Evolutionary conservation across 108 stramenopile genomes (phyloP).

Genomic region (Cyclostephanos invisitatus): DNA sequence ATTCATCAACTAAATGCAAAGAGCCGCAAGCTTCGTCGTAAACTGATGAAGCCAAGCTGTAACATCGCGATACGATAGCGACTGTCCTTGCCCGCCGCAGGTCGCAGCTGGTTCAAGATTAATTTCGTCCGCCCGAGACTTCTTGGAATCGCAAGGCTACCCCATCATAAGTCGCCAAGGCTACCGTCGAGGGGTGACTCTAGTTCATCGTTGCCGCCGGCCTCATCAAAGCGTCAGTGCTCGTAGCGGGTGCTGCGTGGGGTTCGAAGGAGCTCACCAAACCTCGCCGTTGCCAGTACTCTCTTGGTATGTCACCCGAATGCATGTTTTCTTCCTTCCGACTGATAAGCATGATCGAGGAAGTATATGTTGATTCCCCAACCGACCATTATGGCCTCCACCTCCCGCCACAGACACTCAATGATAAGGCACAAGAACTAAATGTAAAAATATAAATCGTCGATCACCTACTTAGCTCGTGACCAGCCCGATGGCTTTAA

Average conservation of each 20-base stretch:
- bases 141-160: no score
- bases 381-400: neutral
- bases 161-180: conserved; percentile 75
- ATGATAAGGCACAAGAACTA: neutral
- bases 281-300: conserved; percentile 73
- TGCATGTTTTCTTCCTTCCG: neutral
- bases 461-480: neutral
- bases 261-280: conserved; percentile 58
- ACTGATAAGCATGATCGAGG: neutral
- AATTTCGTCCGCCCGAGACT: no score
- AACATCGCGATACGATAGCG: no score
- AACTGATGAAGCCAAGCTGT: no score
- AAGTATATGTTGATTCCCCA: neutral
- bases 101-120: no score
- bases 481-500: neutral
- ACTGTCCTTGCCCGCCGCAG: no score
- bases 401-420: neutral
- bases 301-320: conserved; percentile 76
- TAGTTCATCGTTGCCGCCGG: conserved; percentile 70
- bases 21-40: no score
- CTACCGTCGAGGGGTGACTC: conserved; percentile 65
- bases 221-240: conserved; percentile 76
- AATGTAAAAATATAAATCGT: neutral
- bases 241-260: conserved; percentile 71
- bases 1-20: no score